These are phyloP conservation scores for Saposhnikovia divaricata DNA, from an alignment of 129 eudicot genomes.

Conservation along the genomic window DNA sequence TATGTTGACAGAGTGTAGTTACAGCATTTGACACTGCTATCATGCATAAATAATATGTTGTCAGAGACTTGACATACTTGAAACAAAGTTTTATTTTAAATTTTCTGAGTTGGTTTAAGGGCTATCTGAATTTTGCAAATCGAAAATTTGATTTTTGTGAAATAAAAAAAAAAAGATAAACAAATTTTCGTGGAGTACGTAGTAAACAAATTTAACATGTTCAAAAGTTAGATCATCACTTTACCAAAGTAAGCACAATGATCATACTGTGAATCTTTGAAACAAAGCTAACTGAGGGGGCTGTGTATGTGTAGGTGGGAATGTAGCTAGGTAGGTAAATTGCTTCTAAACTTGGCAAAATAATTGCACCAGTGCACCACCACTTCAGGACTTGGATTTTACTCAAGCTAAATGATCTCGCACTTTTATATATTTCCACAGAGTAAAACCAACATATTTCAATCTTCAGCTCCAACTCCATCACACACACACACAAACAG, in stretches of 20 bases:
- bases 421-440: conserved; percentile 6
- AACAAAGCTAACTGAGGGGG: background rate
- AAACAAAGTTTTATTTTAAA: too few relatives aligned
- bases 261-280: background rate
- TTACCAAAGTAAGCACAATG: background rate
- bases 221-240: background rate
- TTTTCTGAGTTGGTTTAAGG: too few relatives aligned
- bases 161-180: too few relatives aligned
- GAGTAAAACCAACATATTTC: conserved; percentile 9
- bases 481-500: conserved; percentile 1
- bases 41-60: too few relatives aligned
- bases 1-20: too few relatives aligned
- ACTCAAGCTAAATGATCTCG: conserved; percentile 36
- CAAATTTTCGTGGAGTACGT: background rate
- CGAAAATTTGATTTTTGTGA: too few relatives aligned
- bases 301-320: background rate
- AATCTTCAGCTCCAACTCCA: conserved; percentile 8
- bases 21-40: too few relatives aligned
- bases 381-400: conserved; percentile 31
- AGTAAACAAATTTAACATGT: background rate
- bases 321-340: conserved; percentile 15
- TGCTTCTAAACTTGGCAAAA: conserved; percentile 55
- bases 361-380: conserved; percentile 68
- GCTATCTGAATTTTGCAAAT: too few relatives aligned
- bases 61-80: too few relatives aligned